Evolutionary conservation across 495 filamentous ascomycete species (phyloP), one percentile per base, ranked within the genome.

Genomic region (Friedmanniomyces endolithicus): DNA sequence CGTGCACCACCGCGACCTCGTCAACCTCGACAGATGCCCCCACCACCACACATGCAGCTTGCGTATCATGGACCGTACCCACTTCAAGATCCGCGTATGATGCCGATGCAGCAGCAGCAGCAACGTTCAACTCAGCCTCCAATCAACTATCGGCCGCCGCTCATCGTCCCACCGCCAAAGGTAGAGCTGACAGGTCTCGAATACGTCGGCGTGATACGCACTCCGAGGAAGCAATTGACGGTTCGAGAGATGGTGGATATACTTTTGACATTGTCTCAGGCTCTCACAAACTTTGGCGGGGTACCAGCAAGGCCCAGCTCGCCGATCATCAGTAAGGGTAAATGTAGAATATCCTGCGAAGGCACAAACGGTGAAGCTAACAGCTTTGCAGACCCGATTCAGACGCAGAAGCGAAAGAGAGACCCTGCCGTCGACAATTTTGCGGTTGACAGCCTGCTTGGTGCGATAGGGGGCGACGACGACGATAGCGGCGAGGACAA

Each of bases 361-460:
- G 33, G 7, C 17, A 41, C 39, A 7, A 27, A 23, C 44, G 3
- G 31, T 22, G 11, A 41, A 39, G 27, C 31, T n/a, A 17, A 24
- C 33, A 41, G 12, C n/a, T 6, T 24, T 29, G 35, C 33, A 39
- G 20, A 16, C 16, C 12, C 6, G 9, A 25, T 3, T 4, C 16
- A 51, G 48, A 40, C 27, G 8, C 2, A 51, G 35, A 40, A 50
- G 22, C 19, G 44, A 6, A 47, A 27, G 19, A 20, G 8, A 20
- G 44, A 27, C 23, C 20, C 20, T 19, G 44, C 11, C 44, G 44
- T 47, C 24, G 47, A 50, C 29, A 25, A 34, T 22, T 6, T 19
- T n/a, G 47, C 29, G 33, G 29, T 34, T 2, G 25, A 50, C 8
- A 50, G 29, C 19, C 29, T 53, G 23, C 58, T 61, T 22, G 54